Evolutionary conservation across 257 asterid genomes (phyloP), one percentile per base, ranked within the genome.

Genomic region (Haberlea rhodopensis): DNA sequence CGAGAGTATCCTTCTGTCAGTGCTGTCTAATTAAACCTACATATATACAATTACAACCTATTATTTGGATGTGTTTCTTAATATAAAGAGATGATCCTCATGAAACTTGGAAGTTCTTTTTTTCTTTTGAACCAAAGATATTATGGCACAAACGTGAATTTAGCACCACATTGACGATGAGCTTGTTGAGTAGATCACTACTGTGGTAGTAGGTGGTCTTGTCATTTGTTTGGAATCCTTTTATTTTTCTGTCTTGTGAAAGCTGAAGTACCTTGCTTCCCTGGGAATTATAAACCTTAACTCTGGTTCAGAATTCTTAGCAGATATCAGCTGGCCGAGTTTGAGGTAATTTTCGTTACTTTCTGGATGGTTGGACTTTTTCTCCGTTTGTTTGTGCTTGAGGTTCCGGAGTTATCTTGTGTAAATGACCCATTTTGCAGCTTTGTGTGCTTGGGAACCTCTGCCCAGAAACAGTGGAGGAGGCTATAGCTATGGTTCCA

Each of bases 401-500:
- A 51, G 40, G 16, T 28, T 52, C 51, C 13, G 9, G 21, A 26
- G 20, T 28, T 11, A 57, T 45, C 54, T 49, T 40, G 25, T 20
- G 21, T 27, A 2, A 51, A 31, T 60, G 31, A 5, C 54, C 59
- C 60, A 8, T 54, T 67, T 20, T 85, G 82, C 86, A 90, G 99
- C 99, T 92, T 19, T 87, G 87, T 62, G 87, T 82, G 15, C 95
- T 91, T 51, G 98, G 98, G 75, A 91, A 88, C 81, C 95, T 91
- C 49, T 88, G 97, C 70, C 97, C 97, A 0, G 97, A 91, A 71
- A 87, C 95, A 2, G 91, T 85, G 20, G 97, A 89, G 74, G 99
- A 92, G 82, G 99, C 86, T 64, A 83, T 85, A 70, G 87, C 94
- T 64, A 84, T 89, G 96, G 99, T 92, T 70, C 99, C 99, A 5